Base-by-base conservation (phyloP, 345 rosid genomes). In the Leavenworthia alabamica region DNA sequence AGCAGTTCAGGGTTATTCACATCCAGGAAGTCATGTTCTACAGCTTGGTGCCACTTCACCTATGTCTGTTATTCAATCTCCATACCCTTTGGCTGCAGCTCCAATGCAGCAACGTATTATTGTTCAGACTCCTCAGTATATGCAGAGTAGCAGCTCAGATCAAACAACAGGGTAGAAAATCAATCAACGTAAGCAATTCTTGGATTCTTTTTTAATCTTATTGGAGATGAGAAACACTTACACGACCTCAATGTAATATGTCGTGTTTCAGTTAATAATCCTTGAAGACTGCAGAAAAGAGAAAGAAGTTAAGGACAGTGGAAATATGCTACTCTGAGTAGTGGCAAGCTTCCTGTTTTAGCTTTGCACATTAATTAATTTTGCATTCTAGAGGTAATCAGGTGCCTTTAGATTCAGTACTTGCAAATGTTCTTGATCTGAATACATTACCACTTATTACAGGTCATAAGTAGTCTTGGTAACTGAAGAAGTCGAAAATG, bases 121-220 rank as follows among this genome's bases (percentile, higher is more conserved):
- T 40, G 84, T 92, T 45, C 82, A 86, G 66, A 80, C 83, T 69
- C 89, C 96, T 65, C 90, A 83, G 76, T 83, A 73, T 48, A 74
- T 81, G 77, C 98, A 82, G 58, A 89, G 88, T 68, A 78, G 89
- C 36, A 67, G 85, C 83, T 86, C 98, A 73, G 95, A 85, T 78
- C 95, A 82, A 70, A 78, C 87, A 68, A 60, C 87, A 48, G 93
- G 89, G 83, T 92, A 90, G 83, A 83, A 75, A 54, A 66, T 77
- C 64, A 79, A 80, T 68, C 68, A 71, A 73, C 72, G 85, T 82
- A 64, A 68, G 86, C 8, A 11, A 10, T 27, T 46, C 19, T 63
- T 75, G 19, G 56, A 28, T n/a, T 15, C 13, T 24, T 3, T 16
- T 41, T 66, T 26, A 0, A 15, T 5, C 16, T n/a, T 32, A 4